phyloP scores from a whole-genome alignment of 495 filamentous ascomycete genomes.

The Podospora bellae-mahoneyi region DNA sequence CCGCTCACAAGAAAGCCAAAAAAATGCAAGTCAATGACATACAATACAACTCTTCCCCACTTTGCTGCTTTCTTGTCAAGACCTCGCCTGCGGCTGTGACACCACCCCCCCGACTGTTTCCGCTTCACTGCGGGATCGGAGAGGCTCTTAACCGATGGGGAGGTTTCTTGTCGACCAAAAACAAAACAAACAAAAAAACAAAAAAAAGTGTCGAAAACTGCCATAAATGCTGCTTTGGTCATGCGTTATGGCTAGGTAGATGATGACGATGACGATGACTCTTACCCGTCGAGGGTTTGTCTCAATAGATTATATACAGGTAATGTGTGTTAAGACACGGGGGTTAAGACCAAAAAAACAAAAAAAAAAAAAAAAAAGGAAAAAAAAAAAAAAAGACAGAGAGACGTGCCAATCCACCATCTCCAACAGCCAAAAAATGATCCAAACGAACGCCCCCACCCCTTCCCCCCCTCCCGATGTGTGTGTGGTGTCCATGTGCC shows the following conservation, averaged over 20 bases:
- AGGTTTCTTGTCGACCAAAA: background rate
- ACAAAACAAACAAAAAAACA: background rate
- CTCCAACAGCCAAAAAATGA: background rate
- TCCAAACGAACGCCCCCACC: background rate
- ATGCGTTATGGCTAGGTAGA: background rate
- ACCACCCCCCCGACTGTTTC: background rate
- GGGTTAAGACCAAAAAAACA: no score
- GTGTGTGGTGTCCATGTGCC: background rate
- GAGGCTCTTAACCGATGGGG: background rate
- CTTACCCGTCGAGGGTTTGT: background rate
- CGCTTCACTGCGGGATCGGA: background rate
- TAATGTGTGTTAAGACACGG: background rate
- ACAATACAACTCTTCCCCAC: conserved; percentile 7
- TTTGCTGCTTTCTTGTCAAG: background rate
- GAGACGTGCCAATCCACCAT: background rate
- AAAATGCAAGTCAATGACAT: conserved; percentile 8
- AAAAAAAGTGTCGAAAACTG: background rate
- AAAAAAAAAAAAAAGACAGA: background rate
- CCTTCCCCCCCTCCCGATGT: background rate
- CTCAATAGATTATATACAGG: background rate
- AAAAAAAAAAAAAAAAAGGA: background rate
- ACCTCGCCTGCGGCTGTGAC: background rate
- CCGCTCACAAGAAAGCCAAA: background rate
- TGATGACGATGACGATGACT: background rate
- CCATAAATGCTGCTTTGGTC: background rate